A percentile compares a stretch with the other conserved stretches of the same genome.
Conservation (phyloP, 805 yeast genomes). For the Metschnikowia matae region DNA sequence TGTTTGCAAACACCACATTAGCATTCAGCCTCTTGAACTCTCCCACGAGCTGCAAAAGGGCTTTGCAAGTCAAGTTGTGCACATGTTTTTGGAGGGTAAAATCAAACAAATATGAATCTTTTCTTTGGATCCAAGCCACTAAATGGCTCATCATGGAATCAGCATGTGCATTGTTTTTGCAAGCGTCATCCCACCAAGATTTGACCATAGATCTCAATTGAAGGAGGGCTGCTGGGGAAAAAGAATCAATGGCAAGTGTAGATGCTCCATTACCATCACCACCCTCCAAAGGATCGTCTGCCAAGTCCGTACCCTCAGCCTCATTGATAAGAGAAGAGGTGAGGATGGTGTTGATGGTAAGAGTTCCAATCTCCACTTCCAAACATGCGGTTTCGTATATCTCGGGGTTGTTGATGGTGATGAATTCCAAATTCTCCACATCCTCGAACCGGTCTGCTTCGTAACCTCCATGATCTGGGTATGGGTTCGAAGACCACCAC, state of each 20-base stretch:
- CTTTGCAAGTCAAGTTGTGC: conserved; percentile 78
- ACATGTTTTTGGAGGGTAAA: conserved; percentile 79
- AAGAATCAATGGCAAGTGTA: conserved; percentile 75
- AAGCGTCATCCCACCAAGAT: conserved; percentile 92
- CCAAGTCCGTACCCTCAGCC: conserved; percentile 79
- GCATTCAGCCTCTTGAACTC: conserved; percentile 83
- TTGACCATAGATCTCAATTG: conserved; percentile 73
- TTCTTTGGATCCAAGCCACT: conserved; percentile 81
- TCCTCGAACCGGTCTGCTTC: conserved; percentile 59
- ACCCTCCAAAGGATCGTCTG: conserved; percentile 40
- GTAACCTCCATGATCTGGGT: conserved; percentile 81
- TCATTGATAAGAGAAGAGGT: conserved; percentile 82
- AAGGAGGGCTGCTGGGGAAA: conserved; percentile 67
- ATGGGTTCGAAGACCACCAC: conserved; percentile 89
- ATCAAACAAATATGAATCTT: conserved; percentile 71
- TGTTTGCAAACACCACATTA: conserved; percentile 69
- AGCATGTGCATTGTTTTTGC: conserved; percentile 62
- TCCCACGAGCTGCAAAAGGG: conserved; percentile 72
- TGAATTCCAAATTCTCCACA: conserved; percentile 60
- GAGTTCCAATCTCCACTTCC: conserved; percentile 73
- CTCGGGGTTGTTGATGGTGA: conserved; percentile 72
- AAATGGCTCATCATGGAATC: conserved; percentile 79
- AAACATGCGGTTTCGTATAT: conserved; percentile 72
- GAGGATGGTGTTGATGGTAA: conserved; percentile 80
- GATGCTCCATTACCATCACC: conserved; percentile 40